Base-by-base conservation (phyloP, 306 rosid genomes). In the Pyrus bretschneideri region DNA sequence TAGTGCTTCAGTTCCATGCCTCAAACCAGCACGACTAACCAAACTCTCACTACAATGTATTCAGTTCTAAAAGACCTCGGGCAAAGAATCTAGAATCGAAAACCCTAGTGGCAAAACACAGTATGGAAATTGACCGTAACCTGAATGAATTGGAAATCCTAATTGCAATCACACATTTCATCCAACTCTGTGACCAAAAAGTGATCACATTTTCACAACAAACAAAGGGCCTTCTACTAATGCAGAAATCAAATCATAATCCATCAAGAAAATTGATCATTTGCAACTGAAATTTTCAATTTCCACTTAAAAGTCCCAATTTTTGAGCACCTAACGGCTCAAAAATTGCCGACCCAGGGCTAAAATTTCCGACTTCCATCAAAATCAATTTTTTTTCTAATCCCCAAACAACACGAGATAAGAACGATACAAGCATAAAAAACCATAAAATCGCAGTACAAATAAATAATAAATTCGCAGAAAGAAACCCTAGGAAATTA, bases 401-500 rank as follows among this genome's bases (percentile, higher is more conserved):
- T 14, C 40, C 78, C 71, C 79, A 63, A 64, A 75, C 4, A 64
- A 11, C 19, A 19, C 61, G 12, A 29, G 30, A 17, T 2, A 73
- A 22, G 67, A 29, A 44, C 63, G 3, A 49, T 7, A 70, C 30
- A 68, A 44, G 4, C n/a, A 22, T 5, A 19, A 14, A 60, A 19
- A 9, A 45, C 17, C 55, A 31, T 14, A 11, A 51, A 78, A 59
- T 27, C 11, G 22, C 59, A n/a, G 12, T 27, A 45, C 13, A 23
- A 38, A 10, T 2, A 8, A 23, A 21, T 0, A 4, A 40, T 3
- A 42, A 21, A 22, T 40, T 8, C 65, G 73, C 55, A 61, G 33
- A n/a, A 2, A 29, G 33, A 45, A 81, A 58, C 72, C 81, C 70
- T 63, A 64, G 65, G 29, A n/a, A 71, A 42, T 57, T 17, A 40